Conservation (phyloP, 768 basidiomycete species). For the Lyophyllum decastes region DNA sequence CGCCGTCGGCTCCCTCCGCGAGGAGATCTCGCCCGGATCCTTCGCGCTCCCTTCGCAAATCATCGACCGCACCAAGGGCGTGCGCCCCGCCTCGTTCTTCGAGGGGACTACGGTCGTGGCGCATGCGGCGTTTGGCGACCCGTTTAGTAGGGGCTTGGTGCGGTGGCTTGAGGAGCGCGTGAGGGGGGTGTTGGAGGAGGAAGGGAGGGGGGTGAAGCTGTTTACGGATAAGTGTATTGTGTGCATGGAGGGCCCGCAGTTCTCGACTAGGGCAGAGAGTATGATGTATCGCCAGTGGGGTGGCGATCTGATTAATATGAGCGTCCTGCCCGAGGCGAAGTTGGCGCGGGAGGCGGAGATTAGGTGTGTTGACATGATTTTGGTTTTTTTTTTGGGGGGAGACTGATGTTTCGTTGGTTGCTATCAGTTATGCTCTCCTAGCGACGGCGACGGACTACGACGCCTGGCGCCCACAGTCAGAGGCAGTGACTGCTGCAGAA, state of each 20-base stretch:
- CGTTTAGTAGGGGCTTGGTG: conserved; percentile 70
- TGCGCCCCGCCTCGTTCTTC: conserved; percentile 89
- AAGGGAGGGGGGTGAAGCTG: conserved; percentile 63
- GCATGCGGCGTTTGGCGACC: conserved; percentile 93
- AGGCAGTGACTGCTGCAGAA: conserved; percentile 86
- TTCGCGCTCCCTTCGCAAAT: conserved; percentile 89
- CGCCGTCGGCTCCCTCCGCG: conserved; percentile 92
- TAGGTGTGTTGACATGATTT: conserved; percentile 49
- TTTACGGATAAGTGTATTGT: conserved; percentile 86
- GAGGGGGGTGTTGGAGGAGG: conserved; percentile 56
- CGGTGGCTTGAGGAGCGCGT: conserved; percentile 69
- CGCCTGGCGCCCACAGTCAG: conserved; percentile 83
- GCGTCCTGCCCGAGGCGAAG: conserved; percentile 95
- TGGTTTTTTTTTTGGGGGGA: not conserved
- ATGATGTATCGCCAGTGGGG: conserved; percentile 93
- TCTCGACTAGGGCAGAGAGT: conserved; percentile 97
- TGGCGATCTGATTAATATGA: conserved; percentile 96
- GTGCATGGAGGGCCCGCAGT: conserved; percentile 97
- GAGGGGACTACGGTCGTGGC: conserved; percentile 80
- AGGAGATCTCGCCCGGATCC: conserved; percentile 89
- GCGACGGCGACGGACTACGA: conserved; percentile 95
- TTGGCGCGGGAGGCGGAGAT: conserved; percentile 94
- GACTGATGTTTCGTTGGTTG: not conserved
- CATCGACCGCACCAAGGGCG: conserved; percentile 95
- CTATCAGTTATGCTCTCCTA: conserved; percentile 89